Conservation (phyloP, 768 basidiomycete genomes). For the Crassisporium funariophilum region DNA sequence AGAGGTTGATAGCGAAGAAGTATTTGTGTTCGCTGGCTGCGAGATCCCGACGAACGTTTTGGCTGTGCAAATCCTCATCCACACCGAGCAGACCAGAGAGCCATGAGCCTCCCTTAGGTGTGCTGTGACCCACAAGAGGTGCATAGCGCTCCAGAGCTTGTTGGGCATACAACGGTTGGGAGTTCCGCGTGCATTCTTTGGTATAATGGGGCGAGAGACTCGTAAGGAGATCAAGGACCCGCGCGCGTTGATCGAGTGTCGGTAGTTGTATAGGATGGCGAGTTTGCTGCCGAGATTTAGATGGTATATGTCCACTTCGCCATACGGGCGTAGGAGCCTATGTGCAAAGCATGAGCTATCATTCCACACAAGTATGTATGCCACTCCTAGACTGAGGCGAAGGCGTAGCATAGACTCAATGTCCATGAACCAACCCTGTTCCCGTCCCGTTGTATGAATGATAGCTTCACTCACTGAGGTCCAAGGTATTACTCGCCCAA, state of each 20-base stretch:
- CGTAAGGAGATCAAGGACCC: slow-evolving; percentile 85
- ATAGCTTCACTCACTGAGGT: slow-evolving; percentile 31
- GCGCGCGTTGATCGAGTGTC: slow-evolving; percentile 78
- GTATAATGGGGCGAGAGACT: slow-evolving; percentile 92
- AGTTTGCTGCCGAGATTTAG: slow-evolving; percentile 52
- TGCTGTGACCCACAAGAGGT: slow-evolving; percentile 77
- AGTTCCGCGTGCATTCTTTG: slow-evolving; percentile 82
- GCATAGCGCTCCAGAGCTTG: slow-evolving; percentile 88
- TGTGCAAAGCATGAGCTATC: slow-evolving; percentile 4
- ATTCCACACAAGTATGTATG: no score
- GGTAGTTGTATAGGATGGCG: slow-evolving; percentile 74
- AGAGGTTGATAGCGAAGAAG: slow-evolving; percentile 98
- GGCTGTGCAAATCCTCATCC: slow-evolving; percentile 41
- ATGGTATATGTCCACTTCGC: slow-evolving; percentile 54
- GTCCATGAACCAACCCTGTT: not conserved
- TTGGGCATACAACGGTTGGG: slow-evolving; percentile 82
- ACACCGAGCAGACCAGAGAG: slow-evolving; percentile 50
- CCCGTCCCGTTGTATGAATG: no score
- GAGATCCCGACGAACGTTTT: slow-evolving; percentile 38
- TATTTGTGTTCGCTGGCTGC: slow-evolving; percentile 85
- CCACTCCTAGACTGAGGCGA: no score
- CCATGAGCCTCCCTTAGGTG: slow-evolving; percentile 62
- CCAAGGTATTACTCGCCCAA: slow-evolving; percentile 55
- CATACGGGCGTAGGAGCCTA: slow-evolving; percentile 47
- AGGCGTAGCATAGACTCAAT: not conserved